These are phyloP conservation scores for Lizanozyma gosingica DNA, from an alignment of 1,139 yeast genomes.

Conservation along the genomic window DNA sequence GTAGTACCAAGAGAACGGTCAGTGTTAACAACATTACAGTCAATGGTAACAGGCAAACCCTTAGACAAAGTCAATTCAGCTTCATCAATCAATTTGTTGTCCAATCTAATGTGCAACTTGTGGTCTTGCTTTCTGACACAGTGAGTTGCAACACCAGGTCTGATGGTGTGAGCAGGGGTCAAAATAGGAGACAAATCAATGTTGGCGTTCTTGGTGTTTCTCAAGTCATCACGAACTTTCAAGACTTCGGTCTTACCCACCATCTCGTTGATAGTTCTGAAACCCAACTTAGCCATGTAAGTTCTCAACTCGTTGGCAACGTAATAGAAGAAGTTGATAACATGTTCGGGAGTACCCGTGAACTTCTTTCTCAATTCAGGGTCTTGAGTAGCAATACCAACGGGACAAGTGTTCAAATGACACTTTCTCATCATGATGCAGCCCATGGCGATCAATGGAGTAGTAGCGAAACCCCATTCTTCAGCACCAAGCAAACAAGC, in stretches of 20 bases:
- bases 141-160: conserved; percentile 97
- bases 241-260: conserved; percentile 93
- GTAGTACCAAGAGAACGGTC: conserved; percentile 96
- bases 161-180: conserved; percentile 92
- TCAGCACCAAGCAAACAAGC: conserved; percentile 97
- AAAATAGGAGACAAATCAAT: conserved; percentile 86
- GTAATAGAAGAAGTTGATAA: conserved; percentile 93
- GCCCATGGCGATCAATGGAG: conserved; percentile 96
- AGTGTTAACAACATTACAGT: conserved; percentile 86
- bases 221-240: conserved; percentile 72
- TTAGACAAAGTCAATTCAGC: conserved; percentile 87
- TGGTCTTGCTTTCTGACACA: conserved; percentile 94
- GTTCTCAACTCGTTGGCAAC: conserved; percentile 85
- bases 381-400: conserved; percentile 98
- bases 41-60: conserved; percentile 91
- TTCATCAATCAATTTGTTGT: conserved; percentile 92
- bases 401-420: conserved; percentile 91
- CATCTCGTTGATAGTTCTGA: conserved; percentile 95
- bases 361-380: conserved; percentile 89
- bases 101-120: conserved; percentile 83
- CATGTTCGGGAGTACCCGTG: conserved; percentile 96
- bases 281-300: conserved; percentile 91
- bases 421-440: conserved; percentile 95
- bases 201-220: conserved; percentile 85
- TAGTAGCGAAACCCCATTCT: conserved; percentile 96